A percentile compares a stretch with the other conserved stretches of the same genome.
Evolutionary conservation across 2,329 filamentous ascomycete genomes (phyloP).

Genomic region (Venturia pyrina): DNA sequence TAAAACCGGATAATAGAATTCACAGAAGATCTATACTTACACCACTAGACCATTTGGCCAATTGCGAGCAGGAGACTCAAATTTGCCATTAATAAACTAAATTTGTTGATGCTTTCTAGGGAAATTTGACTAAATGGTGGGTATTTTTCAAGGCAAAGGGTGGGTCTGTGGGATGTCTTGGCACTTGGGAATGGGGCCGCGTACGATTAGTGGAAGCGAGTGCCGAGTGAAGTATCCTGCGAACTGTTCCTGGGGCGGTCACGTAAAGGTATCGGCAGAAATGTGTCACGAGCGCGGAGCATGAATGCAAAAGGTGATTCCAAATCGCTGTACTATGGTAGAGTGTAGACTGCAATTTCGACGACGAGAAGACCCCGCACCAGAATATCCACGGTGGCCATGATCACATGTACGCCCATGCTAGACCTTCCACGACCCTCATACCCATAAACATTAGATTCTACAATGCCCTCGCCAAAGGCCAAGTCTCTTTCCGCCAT

Average conservation of each 20-base stretch:
- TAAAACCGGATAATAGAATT: too few relatives aligned
- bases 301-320: too few relatives aligned
- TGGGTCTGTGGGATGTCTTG: neutral
- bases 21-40: too few relatives aligned
- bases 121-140: neutral
- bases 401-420: neutral
- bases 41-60: constrained; percentile 6
- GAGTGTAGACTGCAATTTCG: neutral
- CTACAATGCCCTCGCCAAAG: neutral
- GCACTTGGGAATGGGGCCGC: too few relatives aligned
- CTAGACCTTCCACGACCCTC: neutral
- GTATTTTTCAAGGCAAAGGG: neutral
- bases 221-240: neutral
- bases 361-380: neutral
- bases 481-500: neutral
- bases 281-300: too few relatives aligned
- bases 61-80: too few relatives aligned
- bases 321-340: too few relatives aligned
- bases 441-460: neutral
- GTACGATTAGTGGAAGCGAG: neutral
- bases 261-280: too few relatives aligned
- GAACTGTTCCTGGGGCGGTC: too few relatives aligned
- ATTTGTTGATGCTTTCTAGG: too few relatives aligned
- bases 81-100: too few relatives aligned
- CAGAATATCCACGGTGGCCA: neutral